Conservation (phyloP, 2,329 filamentous ascomycete genomes). For the Pseudohalonectria lignicola region DNA sequence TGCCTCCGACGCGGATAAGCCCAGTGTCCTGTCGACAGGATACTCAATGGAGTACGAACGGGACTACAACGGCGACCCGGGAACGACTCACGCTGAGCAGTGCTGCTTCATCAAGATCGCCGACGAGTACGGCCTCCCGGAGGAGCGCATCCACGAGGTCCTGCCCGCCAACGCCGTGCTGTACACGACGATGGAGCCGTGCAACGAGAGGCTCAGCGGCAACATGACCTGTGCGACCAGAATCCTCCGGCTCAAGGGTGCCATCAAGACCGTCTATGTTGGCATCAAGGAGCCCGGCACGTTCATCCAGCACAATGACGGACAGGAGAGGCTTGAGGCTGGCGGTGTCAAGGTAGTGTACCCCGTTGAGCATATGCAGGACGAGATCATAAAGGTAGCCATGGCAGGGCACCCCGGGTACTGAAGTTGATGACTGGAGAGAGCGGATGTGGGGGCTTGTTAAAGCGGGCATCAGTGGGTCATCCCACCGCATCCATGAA, state of each 20-base stretch:
- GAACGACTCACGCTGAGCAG: conserved; percentile 29
- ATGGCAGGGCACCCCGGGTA: conserved; percentile 1
- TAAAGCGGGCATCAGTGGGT: too few relatives aligned
- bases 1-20: conserved; percentile 17
- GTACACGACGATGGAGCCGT: conserved; percentile 35
- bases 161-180: conserved; percentile 25
- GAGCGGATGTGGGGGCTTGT: too few relatives aligned
- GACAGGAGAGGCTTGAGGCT: conserved; percentile 1
- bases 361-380: conserved; percentile 2
- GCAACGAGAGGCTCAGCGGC: conserved; percentile 26
- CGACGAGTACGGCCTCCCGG: conserved; percentile 20
- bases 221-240: conserved; percentile 14
- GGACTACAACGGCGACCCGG: conserved; percentile 23
- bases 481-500: too few relatives aligned
- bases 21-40: conserved; percentile 26
- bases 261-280: conserved; percentile 7
- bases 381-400: conserved; percentile 2
- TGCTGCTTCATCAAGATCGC: conserved; percentile 33
- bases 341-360: conserved; percentile 4
- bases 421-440: too few relatives aligned
- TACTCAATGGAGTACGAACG: conserved; percentile 26
- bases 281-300: conserved; percentile 7
- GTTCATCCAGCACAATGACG: conserved; percentile 1
- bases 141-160: conserved; percentile 22
- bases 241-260: conserved; percentile 5